phyloP scores from a whole-genome alignment of 1,284 basidiomycete genomes.

The Agaricales sp. region DNA sequence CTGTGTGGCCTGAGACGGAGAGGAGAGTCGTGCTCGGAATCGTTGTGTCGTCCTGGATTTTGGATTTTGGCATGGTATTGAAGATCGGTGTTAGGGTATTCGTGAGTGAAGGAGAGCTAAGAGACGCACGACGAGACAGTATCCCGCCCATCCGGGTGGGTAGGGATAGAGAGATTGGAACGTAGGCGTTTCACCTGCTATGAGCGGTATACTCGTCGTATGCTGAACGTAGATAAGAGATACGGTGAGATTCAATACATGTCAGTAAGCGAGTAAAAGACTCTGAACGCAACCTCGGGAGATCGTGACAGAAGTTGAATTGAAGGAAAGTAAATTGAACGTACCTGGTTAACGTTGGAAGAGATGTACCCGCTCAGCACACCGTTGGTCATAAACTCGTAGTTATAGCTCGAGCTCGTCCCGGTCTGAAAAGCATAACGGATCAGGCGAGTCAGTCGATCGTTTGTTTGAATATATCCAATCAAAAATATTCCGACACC shows the following conservation, averaged over 20 bases:
- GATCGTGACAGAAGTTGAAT: background rate
- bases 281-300: background rate
- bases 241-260: no score
- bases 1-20: constrained; percentile 8
- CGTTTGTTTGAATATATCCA: no score
- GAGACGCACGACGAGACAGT: background rate
- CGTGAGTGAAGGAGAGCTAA: background rate
- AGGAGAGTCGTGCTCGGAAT: constrained; percentile 7
- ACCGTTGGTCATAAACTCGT: constrained; percentile 1
- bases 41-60: constrained; percentile 10
- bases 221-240: background rate
- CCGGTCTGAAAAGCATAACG: background rate
- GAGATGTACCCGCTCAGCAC: background rate
- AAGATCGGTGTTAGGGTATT: constrained; percentile 4
- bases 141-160: background rate
- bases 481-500: no score
- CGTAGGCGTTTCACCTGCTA: background rate
- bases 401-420: background rate
- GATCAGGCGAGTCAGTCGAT: no score
- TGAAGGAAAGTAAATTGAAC: background rate
- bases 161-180: background rate
- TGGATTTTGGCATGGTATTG: no score
- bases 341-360: background rate
- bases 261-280: no score
- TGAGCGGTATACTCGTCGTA: background rate